phyloP scores from a whole-genome alignment of 257 asterid species.

The Solanum etuberosum region DNA sequence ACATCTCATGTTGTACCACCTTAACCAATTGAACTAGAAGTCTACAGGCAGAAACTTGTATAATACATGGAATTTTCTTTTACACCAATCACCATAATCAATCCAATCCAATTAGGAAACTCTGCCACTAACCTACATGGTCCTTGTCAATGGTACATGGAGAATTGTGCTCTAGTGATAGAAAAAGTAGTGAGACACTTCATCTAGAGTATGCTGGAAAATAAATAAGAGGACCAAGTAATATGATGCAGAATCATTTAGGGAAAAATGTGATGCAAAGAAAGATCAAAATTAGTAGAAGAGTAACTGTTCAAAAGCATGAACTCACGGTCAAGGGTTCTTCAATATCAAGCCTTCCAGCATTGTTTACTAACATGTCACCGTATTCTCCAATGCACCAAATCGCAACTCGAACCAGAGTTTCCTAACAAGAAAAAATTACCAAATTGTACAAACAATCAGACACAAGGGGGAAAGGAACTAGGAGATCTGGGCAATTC shows the following conservation, averaged over 20 bases:
- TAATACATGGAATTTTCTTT: not conserved
- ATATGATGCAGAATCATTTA: not conserved
- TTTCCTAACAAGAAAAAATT: constrained; percentile 44
- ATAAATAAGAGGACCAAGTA: not conserved
- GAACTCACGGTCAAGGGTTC: constrained; percentile 75
- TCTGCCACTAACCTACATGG: not conserved
- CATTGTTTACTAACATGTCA: constrained; percentile 64
- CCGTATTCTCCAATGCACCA: constrained; percentile 99
- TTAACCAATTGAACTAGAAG: not conserved
- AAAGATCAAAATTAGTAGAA: not conserved
- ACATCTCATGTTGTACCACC: not conserved
- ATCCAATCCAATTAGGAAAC: not conserved
- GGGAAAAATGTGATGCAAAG: not conserved
- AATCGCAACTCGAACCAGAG: constrained; percentile 88
- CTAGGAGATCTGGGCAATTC: not conserved
- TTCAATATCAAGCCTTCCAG: constrained; percentile 69
- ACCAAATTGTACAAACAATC: not conserved
- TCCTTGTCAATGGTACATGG: not conserved
- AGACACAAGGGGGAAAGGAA: not conserved
- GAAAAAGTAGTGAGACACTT: not conserved
- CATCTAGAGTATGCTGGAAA: not conserved
- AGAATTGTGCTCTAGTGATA: not conserved
- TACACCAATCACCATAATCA: not conserved
- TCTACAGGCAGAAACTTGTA: not conserved
- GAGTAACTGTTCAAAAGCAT: not conserved